Conservation (phyloP, 306 rosid species). For the Quercus mongolica region DNA sequence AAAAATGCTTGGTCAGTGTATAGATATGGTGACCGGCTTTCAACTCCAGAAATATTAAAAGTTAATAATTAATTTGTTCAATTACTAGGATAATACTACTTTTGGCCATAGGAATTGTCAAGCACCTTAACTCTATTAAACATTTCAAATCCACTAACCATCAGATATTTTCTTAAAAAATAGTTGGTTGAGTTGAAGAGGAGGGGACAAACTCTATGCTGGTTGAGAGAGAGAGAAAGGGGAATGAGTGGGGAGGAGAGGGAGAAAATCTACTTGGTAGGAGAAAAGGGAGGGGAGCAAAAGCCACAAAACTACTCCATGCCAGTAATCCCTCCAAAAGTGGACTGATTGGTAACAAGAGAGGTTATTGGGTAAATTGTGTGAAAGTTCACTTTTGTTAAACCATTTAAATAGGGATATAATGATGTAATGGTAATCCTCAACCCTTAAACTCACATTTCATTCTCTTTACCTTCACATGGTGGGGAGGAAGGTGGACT, state of each 20-base stretch:
- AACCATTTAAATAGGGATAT: background rate
- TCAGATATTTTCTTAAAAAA: background rate
- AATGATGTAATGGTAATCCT: background rate
- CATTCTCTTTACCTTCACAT: background rate
- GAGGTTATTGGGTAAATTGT: background rate
- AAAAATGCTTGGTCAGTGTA: background rate
- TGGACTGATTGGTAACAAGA: background rate
- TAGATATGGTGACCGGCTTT: background rate
- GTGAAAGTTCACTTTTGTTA: background rate
- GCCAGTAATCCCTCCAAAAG: background rate
- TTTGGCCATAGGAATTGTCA: background rate
- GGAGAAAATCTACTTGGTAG: background rate
- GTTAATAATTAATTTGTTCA: background rate
- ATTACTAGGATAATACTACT: background rate
- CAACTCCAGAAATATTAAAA: background rate
- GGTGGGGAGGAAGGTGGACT: background rate
- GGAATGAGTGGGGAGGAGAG: background rate
- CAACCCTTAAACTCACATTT: background rate
- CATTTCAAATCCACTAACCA: background rate
- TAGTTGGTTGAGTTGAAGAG: background rate
- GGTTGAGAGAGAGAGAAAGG: background rate
- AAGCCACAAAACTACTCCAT: background rate
- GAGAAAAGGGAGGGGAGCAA: background rate
- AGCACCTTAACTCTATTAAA: background rate
- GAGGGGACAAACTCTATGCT: background rate